Conservation (phyloP, 352 stramenopile species). For the Hyaloperonospora brassicae region DNA sequence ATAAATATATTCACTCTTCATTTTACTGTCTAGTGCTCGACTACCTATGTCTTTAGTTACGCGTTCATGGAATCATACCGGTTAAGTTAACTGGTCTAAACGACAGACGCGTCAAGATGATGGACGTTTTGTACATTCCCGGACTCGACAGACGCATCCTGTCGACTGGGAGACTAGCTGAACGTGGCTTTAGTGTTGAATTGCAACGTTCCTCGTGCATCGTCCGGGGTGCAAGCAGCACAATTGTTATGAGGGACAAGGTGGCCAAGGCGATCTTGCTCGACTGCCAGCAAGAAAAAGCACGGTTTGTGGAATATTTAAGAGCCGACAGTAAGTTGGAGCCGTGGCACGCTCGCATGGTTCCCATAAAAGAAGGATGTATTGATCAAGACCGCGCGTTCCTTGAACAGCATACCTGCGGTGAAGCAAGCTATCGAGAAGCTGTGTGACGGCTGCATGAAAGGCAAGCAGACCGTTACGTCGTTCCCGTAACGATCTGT, state of each 20-base stretch:
- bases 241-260: neutral
- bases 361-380: too few relatives aligned
- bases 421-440: neutral
- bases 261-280: neutral
- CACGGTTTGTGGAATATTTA: neutral
- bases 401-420: neutral
- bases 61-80: neutral
- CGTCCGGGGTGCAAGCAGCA: constrained; percentile 5
- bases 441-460: neutral
- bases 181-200: constrained; percentile 9
- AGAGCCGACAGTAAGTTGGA: neutral
- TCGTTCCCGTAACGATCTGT: too few relatives aligned
- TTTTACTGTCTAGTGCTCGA: too few relatives aligned
- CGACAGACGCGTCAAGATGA: constrained; percentile 4
- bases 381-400: neutral
- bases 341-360: neutral
- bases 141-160: neutral
- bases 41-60: too few relatives aligned
- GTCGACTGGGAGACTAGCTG: constrained; percentile 2
- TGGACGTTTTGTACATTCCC: constrained; percentile 13
- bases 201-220: constrained; percentile 5
- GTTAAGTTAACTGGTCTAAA: constrained; percentile 2
- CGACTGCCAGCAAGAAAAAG: neutral
- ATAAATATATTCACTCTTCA: too few relatives aligned
- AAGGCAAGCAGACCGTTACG: neutral